These are phyloP conservation scores for Microbotryum saponariae DNA, from an alignment of 1,284 basidiomycete species.

Conservation along the genomic window DNA sequence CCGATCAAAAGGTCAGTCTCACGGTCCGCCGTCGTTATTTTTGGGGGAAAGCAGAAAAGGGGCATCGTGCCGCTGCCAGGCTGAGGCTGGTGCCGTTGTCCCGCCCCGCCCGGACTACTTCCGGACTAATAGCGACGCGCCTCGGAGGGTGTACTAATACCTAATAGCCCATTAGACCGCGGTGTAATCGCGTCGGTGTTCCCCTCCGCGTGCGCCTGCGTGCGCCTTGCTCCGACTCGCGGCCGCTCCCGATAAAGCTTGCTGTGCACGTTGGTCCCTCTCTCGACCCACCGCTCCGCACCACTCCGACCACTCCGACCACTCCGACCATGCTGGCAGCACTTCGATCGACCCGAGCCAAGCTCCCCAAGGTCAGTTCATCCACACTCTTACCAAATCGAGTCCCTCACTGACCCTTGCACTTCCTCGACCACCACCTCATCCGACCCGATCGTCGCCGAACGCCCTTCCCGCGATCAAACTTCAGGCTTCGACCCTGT, in stretches of 20 bases:
- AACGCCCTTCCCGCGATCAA: too few relatives aligned
- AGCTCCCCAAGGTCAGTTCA: slow-evolving; percentile 20
- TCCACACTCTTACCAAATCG: neutral
- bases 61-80: too few relatives aligned
- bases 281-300: neutral
- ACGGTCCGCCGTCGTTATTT: neutral
- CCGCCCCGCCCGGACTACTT: too few relatives aligned
- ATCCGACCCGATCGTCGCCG: neutral
- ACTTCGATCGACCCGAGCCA: slow-evolving; percentile 19
- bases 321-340: slow-evolving; percentile 18
- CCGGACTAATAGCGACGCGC: too few relatives aligned
- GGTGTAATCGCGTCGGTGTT: too few relatives aligned
- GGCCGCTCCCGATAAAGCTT: too few relatives aligned
- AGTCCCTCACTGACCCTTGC: too few relatives aligned
- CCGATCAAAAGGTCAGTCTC: neutral
- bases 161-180: neutral
- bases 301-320: too few relatives aligned
- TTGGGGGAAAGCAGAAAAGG: too few relatives aligned
- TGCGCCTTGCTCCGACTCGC: neutral
- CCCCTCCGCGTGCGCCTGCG: too few relatives aligned
- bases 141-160: too few relatives aligned
- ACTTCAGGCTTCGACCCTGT: neutral
- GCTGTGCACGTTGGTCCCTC: neutral
- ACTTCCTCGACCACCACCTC: slow-evolving; percentile 1
- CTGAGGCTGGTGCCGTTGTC: too few relatives aligned